These are phyloP conservation scores for Boletus eberwhitei DNA, from an alignment of 768 basidiomycete species.

Conservation along the genomic window DNA sequence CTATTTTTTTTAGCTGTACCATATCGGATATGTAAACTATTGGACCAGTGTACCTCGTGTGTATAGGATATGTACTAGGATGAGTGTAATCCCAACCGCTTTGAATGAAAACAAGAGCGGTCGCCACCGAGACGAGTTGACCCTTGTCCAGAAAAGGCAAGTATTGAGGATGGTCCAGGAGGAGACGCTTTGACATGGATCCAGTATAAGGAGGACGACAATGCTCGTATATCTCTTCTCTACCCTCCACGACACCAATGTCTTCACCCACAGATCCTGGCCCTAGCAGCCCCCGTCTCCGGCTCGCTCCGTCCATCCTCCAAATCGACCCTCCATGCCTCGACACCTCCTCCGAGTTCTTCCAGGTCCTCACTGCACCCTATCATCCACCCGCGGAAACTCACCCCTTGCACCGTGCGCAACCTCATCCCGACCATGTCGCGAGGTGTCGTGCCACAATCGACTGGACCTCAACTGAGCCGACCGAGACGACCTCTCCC, in stretches of 20 bases:
- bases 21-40: slow-evolving; percentile 12
- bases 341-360: slow-evolving; percentile 29
- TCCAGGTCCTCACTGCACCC: slow-evolving; percentile 28
- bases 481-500: not conserved
- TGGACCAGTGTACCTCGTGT: slow-evolving; percentile 12
- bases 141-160: slow-evolving; percentile 35
- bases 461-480: slow-evolving; percentile 20
- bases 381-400: slow-evolving; percentile 11
- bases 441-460: slow-evolving; percentile 27
- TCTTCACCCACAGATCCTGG: slow-evolving; percentile 16
- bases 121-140: slow-evolving; percentile 12
- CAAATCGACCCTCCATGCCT: slow-evolving; percentile 13
- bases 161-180: slow-evolving; percentile 27
- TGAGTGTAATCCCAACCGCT: slow-evolving; percentile 10
- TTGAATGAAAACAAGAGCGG: slow-evolving; percentile 19
- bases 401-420: slow-evolving; percentile 7
- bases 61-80: slow-evolving; percentile 11
- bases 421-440: slow-evolving; percentile 18
- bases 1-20: slow-evolving; percentile 11
- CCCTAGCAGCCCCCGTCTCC: slow-evolving; percentile 11
- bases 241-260: slow-evolving; percentile 8
- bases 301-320: slow-evolving; percentile 2
- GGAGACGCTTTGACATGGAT: slow-evolving; percentile 29
- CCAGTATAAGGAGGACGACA: slow-evolving; percentile 20
- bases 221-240: slow-evolving; percentile 14